Conservation (phyloP, 768 basidiomycete species). For the Lenzites betulinus region DNA sequence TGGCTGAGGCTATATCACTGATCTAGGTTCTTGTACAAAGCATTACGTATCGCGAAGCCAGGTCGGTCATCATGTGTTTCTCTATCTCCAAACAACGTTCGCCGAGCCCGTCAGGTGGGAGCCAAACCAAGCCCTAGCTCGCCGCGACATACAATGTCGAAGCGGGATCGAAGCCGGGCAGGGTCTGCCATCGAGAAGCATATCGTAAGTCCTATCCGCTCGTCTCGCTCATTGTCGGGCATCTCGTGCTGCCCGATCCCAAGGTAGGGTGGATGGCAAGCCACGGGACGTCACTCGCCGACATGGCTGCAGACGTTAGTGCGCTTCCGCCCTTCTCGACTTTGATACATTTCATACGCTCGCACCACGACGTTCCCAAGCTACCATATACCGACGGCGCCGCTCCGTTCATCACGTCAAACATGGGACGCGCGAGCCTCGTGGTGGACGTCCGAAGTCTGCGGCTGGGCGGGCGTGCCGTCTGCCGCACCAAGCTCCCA, state of each 20-base stretch:
- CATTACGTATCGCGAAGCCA: background rate
- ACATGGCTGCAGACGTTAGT: conserved; percentile 8
- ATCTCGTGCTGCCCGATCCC: background rate
- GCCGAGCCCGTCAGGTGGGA: background rate
- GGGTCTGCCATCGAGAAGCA: background rate
- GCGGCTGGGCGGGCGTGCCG: background rate
- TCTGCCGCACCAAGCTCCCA: background rate
- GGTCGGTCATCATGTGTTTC: background rate
- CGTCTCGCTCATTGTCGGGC: background rate
- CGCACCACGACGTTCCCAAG: conserved; percentile 3
- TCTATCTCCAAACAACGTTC: background rate
- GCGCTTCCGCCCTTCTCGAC: conserved; percentile 13
- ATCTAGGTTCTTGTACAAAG: background rate
- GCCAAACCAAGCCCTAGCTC: background rate
- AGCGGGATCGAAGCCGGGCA: background rate
- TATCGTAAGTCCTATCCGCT: background rate
- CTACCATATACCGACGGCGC: conserved; percentile 4
- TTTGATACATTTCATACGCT: conserved; percentile 2
- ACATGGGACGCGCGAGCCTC: conserved; percentile 12
- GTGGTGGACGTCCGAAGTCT: conserved; percentile 2
- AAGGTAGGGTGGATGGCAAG: background rate
- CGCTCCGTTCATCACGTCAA: conserved; percentile 21
- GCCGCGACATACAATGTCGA: background rate
- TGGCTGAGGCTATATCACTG: background rate
- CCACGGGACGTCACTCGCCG: background rate